These are phyloP conservation scores for Castanopsis chinensis DNA, from an alignment of 306 rosid genomes.

Conservation along the genomic window DNA sequence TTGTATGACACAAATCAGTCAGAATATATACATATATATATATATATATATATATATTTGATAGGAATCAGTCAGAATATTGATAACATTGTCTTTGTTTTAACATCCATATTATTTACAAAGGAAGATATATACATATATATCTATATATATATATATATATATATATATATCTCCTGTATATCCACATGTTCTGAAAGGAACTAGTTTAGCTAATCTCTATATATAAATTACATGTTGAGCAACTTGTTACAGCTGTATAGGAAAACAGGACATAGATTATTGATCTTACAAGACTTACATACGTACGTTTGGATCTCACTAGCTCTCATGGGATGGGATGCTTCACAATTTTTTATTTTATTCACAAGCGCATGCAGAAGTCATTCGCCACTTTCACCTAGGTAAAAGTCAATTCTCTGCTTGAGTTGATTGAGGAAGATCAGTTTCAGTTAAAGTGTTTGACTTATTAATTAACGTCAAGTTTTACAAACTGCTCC, in stretches of 20 bases:
- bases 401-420: neutral
- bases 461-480: conserved; percentile 69
- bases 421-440: conserved; percentile 24
- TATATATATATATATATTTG: too few species aligned
- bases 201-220: neutral
- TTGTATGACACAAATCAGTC: neutral
- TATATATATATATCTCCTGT: too few species aligned
- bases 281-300: too few species aligned
- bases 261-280: neutral
- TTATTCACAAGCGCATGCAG: neutral
- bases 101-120: neutral
- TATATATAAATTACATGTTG: neutral
- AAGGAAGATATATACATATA: too few species aligned
- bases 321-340: too few species aligned
- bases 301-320: neutral
- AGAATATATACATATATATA: too few species aligned
- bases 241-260: neutral
- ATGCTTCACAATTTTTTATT: neutral
- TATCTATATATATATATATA: neutral
- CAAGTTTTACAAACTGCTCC: conserved; percentile 56
- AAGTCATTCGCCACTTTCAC: neutral
- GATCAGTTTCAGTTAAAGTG: conserved; percentile 64
- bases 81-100: neutral
- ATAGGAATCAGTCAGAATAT: neutral
- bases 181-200: neutral